These are phyloP conservation scores for Phytopythium litorale DNA, from an alignment of 352 stramenopile genomes.

Conservation along the genomic window DNA sequence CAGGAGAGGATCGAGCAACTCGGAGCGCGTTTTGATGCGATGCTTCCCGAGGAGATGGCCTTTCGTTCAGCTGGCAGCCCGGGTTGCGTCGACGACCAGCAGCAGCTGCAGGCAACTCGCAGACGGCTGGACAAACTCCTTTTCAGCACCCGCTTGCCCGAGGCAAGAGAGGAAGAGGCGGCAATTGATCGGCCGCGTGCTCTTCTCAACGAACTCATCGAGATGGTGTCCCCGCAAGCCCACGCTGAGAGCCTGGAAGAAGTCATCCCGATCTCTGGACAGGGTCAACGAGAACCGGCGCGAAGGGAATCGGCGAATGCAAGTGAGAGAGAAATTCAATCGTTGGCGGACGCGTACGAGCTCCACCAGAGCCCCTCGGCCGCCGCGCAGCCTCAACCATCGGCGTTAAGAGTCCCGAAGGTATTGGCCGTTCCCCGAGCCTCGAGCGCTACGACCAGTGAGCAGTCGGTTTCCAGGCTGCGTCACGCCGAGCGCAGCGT, in stretches of 20 bases:
- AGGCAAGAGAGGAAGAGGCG: background rate
- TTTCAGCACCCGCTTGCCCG: background rate
- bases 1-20: slow-evolving; percentile 45
- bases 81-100: background rate
- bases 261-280: background rate
- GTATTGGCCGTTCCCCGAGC: background rate
- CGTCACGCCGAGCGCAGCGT: slow-evolving; percentile 4
- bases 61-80: background rate
- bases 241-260: background rate
- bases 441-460: background rate
- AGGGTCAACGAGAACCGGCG: background rate
- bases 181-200: background rate
- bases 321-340: slow-evolving; percentile 41
- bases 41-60: slow-evolving; percentile 25
- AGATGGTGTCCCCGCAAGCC: background rate
- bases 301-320: background rate
- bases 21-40: slow-evolving; percentile 21
- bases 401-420: background rate
- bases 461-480: background rate
- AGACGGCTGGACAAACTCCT: background rate
- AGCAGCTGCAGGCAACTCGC: background rate
- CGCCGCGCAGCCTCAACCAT: background rate
- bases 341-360: slow-evolving; percentile 64
- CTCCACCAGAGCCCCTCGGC: slow-evolving; percentile 7
- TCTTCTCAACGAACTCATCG: background rate